phyloP scores from a whole-genome alignment of 768 basidiomycete species.

The Psilocybe tampanensis region DNA sequence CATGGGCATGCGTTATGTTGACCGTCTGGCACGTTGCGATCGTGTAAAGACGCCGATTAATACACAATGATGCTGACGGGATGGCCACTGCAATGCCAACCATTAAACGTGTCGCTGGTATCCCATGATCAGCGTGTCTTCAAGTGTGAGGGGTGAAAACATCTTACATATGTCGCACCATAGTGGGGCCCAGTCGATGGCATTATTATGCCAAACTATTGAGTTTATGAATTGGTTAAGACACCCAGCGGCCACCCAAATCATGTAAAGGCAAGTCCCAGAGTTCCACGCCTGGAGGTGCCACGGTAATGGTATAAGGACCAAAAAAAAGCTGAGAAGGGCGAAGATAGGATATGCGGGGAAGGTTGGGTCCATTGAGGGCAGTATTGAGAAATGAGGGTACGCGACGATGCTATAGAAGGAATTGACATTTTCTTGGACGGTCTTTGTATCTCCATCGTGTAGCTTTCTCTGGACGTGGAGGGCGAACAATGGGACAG shows the following conservation, averaged over 20 bases:
- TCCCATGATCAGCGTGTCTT: too few relatives aligned
- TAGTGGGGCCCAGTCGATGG: constrained; percentile 39
- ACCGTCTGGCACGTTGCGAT: constrained; percentile 28
- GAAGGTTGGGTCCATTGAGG: constrained; percentile 14
- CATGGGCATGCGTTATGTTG: constrained; percentile 28
- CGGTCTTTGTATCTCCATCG: too few relatives aligned
- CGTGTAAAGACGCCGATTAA: constrained; percentile 44
- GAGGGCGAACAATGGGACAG: too few relatives aligned
- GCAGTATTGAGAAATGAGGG: background rate
- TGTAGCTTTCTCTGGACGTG: too few relatives aligned
- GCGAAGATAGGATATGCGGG: constrained; percentile 35
- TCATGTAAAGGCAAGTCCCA: constrained; percentile 58
- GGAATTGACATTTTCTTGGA: too few relatives aligned
- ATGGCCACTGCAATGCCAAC: constrained; percentile 39
- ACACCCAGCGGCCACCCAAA: constrained; percentile 49
- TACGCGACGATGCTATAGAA: background rate
- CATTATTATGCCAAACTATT: constrained; percentile 57
- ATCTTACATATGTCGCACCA: constrained; percentile 56
- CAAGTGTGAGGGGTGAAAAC: too few relatives aligned
- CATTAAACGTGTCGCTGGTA: constrained; percentile 23
- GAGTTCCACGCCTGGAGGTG: constrained; percentile 58
- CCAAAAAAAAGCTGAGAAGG: constrained; percentile 43
- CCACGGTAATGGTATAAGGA: constrained; percentile 50
- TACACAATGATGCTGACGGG: constrained; percentile 45
- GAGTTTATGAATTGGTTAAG: constrained; percentile 57